Conservation (phyloP, 1,284 basidiomycete genomes). For the Ganoderma leucocontextum region DNA sequence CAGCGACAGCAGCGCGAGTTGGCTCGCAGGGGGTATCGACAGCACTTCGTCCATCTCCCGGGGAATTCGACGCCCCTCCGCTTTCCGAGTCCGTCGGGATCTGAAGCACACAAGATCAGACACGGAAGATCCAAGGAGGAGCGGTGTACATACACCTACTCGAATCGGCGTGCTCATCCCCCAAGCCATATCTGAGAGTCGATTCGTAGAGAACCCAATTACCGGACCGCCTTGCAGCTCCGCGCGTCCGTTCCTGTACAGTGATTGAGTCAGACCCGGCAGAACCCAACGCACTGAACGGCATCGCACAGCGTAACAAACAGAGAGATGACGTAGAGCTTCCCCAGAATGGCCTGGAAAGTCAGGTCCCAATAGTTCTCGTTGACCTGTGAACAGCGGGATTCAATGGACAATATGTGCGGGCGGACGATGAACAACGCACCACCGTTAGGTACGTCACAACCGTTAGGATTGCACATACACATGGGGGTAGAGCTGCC, state of each 20-base stretch:
- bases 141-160: constrained; percentile 22
- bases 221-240: constrained; percentile 28
- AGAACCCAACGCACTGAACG: not conserved
- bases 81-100: constrained; percentile 7
- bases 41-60: constrained; percentile 2
- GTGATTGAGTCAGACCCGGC: not conserved
- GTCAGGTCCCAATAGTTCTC: constrained; percentile 43
- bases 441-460: constrained; percentile 39
- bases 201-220: constrained; percentile 27
- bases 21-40: not conserved
- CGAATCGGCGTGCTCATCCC: constrained; percentile 23
- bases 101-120: not conserved
- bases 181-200: constrained; percentile 31
- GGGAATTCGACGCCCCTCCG: not conserved
- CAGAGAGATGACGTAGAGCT: constrained; percentile 45
- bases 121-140: not conserved
- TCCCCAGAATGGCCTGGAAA: constrained; percentile 43
- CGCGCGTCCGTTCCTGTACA: constrained; percentile 31
- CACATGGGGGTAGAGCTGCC: constrained; percentile 41
- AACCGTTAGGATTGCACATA: constrained; percentile 40
- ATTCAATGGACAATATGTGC: not conserved
- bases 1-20: not conserved
- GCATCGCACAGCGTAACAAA: constrained; percentile 41
- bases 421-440: not conserved
- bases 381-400: constrained; percentile 31